phyloP scores from a whole-genome alignment of 371 early-diverging fungal genomes.

The Mucor lusitanicus region DNA sequence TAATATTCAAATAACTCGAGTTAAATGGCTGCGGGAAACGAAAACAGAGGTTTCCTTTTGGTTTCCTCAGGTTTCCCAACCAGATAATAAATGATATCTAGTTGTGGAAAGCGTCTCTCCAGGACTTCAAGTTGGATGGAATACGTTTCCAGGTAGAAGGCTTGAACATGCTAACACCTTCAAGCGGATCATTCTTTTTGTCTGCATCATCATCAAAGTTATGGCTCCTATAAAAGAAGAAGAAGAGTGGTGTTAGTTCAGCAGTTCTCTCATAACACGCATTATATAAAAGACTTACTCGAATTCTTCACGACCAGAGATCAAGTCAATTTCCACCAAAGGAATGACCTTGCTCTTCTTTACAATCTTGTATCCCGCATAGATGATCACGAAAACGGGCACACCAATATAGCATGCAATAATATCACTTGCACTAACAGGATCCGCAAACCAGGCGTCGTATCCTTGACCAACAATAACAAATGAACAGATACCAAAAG shows the following conservation, averaged over 20 bases:
- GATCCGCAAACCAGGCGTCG: conserved; percentile 35
- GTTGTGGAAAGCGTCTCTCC: conserved; percentile 40
- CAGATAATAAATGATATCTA: conserved; percentile 13
- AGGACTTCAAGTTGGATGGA: conserved; percentile 33
- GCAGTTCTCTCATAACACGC: not conserved
- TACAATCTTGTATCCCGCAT: conserved; percentile 55
- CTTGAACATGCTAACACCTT: conserved; percentile 41
- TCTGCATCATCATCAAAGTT: conserved; percentile 14
- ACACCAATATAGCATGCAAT: conserved; percentile 45
- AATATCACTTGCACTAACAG: conserved; percentile 24
- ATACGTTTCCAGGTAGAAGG: conserved; percentile 45
- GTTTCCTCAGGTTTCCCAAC: no score
- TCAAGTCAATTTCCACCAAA: conserved; percentile 58
- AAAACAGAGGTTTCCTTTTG: no score
- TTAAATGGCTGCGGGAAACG: no score
- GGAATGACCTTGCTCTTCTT: conserved; percentile 58
- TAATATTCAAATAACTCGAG: no score
- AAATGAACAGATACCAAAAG: conserved; percentile 53
- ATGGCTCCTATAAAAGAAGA: conserved; percentile 11
- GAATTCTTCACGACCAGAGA: conserved; percentile 51
- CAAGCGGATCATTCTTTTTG: conserved; percentile 33
- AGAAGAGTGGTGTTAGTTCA: not conserved
- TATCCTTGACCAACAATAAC: conserved; percentile 71
- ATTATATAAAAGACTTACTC: conserved; percentile 4
- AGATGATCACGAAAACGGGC: conserved; percentile 33